A percentile compares a stretch with the other conserved stretches of the same genome.
Evolutionary conservation across 495 filamentous ascomycete species (phyloP).

Genomic region (Aspergillus saccharolyticus): DNA sequence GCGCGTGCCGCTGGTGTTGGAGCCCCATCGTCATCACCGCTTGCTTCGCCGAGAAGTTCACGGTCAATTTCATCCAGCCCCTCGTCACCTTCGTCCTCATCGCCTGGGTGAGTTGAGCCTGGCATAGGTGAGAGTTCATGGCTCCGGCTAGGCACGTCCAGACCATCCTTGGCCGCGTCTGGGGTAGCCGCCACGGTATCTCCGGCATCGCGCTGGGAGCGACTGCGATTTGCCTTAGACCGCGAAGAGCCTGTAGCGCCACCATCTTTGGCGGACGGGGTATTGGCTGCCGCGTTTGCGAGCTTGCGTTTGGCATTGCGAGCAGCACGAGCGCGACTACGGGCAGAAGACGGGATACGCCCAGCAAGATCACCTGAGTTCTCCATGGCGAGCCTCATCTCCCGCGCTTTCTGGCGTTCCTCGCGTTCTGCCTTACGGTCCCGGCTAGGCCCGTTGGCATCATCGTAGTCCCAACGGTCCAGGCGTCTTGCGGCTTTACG

Average conservation of each 20-base stretch:
- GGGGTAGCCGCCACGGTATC: slow-evolving; percentile 11
- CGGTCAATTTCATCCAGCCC: slow-evolving; percentile 48
- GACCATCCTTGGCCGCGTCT: slow-evolving; percentile 16
- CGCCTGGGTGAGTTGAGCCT: slow-evolving; percentile 15
- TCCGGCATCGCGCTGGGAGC: slow-evolving; percentile 19
- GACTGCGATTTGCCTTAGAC: slow-evolving; percentile 29
- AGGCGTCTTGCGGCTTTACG: slow-evolving; percentile 64
- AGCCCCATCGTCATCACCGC: slow-evolving; percentile 38
- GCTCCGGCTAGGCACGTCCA: slow-evolving; percentile 22
- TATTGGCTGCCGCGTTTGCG: slow-evolving; percentile 21
- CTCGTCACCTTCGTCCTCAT: slow-evolving; percentile 37
- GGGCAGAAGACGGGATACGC: slow-evolving; percentile 12
- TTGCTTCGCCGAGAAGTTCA: slow-evolving; percentile 46
- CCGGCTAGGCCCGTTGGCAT: slow-evolving; percentile 43
- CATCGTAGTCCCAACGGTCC: slow-evolving; percentile 63
- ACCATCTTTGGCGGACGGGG: slow-evolving; percentile 24
- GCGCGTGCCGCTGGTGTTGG: slow-evolving; percentile 14
- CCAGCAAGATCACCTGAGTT: slow-evolving; percentile 11
- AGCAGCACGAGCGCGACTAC: slow-evolving; percentile 22
- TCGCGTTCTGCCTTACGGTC: slow-evolving; percentile 42
- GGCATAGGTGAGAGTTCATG: slow-evolving; percentile 17
- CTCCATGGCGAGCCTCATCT: slow-evolving; percentile 17
- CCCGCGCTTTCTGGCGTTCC: slow-evolving; percentile 34
- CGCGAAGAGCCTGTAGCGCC: slow-evolving; percentile 18
- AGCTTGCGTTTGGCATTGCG: slow-evolving; percentile 37